Conservation (phyloP, 805 yeast species). For the Starmerella ratchasimensis region DNA sequence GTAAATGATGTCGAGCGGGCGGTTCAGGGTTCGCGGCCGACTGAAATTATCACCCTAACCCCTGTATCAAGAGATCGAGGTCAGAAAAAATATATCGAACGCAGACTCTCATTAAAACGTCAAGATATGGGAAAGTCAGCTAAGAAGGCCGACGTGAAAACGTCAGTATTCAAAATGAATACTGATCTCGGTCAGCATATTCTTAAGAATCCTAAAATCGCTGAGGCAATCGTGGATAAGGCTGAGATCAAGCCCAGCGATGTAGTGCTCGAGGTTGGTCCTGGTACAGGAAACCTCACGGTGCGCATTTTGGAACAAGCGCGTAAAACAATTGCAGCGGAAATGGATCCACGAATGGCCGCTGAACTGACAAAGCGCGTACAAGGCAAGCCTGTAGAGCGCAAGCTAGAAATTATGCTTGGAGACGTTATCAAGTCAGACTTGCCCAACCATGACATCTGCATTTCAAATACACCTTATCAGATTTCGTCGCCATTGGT, state of each 20-base stretch:
- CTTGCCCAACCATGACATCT: constrained; percentile 84
- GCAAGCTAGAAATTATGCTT: constrained; percentile 75
- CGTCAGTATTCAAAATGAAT: constrained; percentile 79
- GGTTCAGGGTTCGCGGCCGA: too few species aligned
- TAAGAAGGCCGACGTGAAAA: constrained; percentile 21
- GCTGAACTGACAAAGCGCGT: constrained; percentile 96
- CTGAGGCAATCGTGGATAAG: constrained; percentile 96
- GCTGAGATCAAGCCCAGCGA: constrained; percentile 89
- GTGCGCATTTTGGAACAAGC: constrained; percentile 87
- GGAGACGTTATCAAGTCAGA: constrained; percentile 97
- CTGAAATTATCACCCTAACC: too few species aligned
- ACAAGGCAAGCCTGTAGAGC: constrained; percentile 88
- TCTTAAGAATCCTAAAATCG: constrained; percentile 86
- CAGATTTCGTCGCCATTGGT: constrained; percentile 95
- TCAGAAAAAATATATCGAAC: too few species aligned
- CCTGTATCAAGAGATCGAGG: too few species aligned
- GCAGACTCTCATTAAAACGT: too few species aligned
- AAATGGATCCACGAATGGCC: constrained; percentile 99
- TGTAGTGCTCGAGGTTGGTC: constrained; percentile 90
- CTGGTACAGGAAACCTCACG: constrained; percentile 97
- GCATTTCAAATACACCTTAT: constrained; percentile 94
- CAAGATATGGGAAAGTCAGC: constrained; percentile 27
- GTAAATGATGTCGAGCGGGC: too few species aligned
- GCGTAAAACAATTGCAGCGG: constrained; percentile 85
- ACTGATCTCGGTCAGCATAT: constrained; percentile 96